Percentiles rank a stretch among this genome's conserved stretches.
Conservation (phyloP, 1,139 yeast genomes). For the Blastobotrys serpentis region DNA sequence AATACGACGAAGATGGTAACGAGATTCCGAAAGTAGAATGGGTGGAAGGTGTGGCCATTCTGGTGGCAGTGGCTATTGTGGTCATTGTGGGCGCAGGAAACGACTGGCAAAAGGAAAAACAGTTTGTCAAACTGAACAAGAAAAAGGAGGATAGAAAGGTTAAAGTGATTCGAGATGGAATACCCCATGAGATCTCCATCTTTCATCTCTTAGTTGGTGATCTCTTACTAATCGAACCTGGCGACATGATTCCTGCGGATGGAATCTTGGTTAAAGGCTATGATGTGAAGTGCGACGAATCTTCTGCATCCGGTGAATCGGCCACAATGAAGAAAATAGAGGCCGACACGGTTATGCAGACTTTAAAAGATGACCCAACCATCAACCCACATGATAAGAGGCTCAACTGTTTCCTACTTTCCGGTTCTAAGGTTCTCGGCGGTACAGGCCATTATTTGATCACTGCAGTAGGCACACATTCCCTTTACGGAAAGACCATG, state of each 20-base stretch:
- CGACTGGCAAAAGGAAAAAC: conserved; percentile 94
- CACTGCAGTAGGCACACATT: conserved; percentile 85
- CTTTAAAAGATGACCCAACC: conserved; percentile 16
- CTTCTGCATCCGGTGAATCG: conserved; percentile 92
- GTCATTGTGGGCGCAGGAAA: conserved; percentile 91
- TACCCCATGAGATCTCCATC: conserved; percentile 66
- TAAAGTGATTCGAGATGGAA: conserved; percentile 72
- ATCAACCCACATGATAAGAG: conserved; percentile 32
- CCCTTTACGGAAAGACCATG: conserved; percentile 91
- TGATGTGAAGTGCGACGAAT: conserved; percentile 84
- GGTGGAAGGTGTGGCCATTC: conserved; percentile 98
- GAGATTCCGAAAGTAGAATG: conserved; percentile 81
- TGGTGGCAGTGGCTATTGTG: conserved; percentile 86
- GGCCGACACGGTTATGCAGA: conserved; percentile 48
- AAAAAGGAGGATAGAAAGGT: conserved; percentile 80
- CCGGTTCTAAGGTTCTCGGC: conserved; percentile 84
- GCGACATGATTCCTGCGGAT: conserved; percentile 92
- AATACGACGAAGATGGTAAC: conserved; percentile 73
- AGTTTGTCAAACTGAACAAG: conserved; percentile 77
- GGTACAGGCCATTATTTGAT: conserved; percentile 87
- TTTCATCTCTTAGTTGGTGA: conserved; percentile 86
- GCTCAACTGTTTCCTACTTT: conserved; percentile 80
- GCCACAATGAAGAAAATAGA: conserved; percentile 70
- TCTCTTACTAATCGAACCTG: conserved; percentile 77
- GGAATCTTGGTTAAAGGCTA: conserved; percentile 69